phyloP scores from a whole-genome alignment of 2,329 filamentous ascomycete genomes.

The Ascochyta viciae-villosae region DNA sequence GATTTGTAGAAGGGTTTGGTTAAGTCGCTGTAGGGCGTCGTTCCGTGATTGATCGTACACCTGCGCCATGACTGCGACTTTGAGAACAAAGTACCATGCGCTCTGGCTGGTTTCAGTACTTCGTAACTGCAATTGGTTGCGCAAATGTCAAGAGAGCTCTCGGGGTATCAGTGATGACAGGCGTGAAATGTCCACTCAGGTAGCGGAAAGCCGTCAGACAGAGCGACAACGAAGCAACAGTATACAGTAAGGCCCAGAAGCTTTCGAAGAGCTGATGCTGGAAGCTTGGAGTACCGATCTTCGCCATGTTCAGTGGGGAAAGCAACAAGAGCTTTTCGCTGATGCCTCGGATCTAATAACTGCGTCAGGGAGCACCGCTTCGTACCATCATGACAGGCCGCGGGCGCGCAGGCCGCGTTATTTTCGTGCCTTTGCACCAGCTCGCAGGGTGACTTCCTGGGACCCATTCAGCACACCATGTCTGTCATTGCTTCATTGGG shows the following conservation, averaged over 20 bases:
- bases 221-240: conserved; percentile 25
- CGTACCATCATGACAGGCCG: conserved; percentile 12
- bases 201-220: conserved; percentile 20
- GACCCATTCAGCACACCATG: conserved; percentile 13
- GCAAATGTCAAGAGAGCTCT: not conserved
- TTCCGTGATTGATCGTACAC: conserved; percentile 36
- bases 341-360: conserved; percentile 46
- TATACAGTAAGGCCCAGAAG: conserved; percentile 31
- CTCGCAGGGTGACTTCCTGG: conserved; percentile 16
- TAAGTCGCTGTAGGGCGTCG: conserved; percentile 44
- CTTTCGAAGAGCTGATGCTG: conserved; percentile 22
- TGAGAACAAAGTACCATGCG: not conserved
- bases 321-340: conserved; percentile 27
- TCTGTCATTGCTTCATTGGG: conserved; percentile 24
- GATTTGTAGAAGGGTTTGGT: conserved; percentile 48
- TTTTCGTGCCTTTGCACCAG: conserved; percentile 12
- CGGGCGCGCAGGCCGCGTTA: conserved; percentile 14
- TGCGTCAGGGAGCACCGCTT: conserved; percentile 6
- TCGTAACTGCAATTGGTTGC: not conserved
- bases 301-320: conserved; percentile 21
- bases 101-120: not conserved
- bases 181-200: conserved; percentile 20
- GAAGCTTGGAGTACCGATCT: conserved; percentile 14
- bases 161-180: conserved; percentile 14
- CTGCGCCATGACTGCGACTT: conserved; percentile 31